Percentiles rank a stretch among this genome's conserved stretches.
phyloP scores from a whole-genome alignment of 2,329 filamentous ascomycete species.

The Pseudocercospora vitis region DNA sequence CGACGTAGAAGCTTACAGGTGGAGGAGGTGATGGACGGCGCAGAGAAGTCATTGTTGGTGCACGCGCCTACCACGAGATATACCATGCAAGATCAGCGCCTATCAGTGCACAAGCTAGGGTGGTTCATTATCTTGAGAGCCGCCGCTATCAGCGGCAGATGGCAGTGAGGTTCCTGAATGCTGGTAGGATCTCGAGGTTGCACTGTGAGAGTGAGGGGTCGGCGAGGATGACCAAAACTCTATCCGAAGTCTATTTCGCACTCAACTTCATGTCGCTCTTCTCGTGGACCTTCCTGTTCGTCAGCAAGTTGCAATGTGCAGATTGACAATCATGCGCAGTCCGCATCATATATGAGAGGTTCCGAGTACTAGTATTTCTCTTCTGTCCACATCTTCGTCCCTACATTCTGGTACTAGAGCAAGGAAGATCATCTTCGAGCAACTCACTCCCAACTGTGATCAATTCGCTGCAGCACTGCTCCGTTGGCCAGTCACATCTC shows the following conservation, averaged over 20 bases:
- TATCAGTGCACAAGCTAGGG: slow-evolving; percentile 1
- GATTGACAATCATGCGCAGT: no score
- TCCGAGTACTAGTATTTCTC: no score
- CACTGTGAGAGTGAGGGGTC: background rate
- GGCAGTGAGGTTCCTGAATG: background rate
- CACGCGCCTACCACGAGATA: slow-evolving; percentile 8
- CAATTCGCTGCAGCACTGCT: no score
- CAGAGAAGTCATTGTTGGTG: background rate
- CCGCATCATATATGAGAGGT: no score
- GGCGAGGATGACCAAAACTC: no score
- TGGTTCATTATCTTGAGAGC: background rate
- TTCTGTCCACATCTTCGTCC: no score
- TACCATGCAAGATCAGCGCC: slow-evolving; percentile 5
- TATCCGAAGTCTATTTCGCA: no score
- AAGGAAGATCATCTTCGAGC: no score
- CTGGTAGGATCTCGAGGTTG: slow-evolving; percentile 5
- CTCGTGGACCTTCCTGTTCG: background rate
- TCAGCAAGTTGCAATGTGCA: no score
- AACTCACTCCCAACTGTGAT: no score
- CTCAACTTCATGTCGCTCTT: background rate
- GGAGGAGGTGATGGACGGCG: background rate
- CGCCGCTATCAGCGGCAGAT: slow-evolving; percentile 7
- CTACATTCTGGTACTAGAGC: no score
- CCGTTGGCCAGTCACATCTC: no score
- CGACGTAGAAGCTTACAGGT: background rate